Evolutionary conservation across 345 rosid genomes (phyloP), one percentile per base, ranked within the genome.

Genomic region (Aethionema arabicum): DNA sequence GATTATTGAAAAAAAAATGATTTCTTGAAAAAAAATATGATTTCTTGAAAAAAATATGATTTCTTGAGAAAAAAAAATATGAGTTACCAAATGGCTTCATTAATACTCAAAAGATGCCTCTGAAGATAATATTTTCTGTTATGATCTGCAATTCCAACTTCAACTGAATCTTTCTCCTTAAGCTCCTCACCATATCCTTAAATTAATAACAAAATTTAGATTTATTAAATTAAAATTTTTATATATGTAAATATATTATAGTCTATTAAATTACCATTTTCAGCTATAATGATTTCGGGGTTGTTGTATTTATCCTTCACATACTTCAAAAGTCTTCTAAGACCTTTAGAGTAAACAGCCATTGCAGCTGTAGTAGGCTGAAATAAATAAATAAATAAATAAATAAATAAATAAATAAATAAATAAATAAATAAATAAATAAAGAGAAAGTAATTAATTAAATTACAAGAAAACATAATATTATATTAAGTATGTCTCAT

Each of bases 221-320:
- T 1, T 6, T 4, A 41, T 7, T 41, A 41, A 41, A 7, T 41
- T 9, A 8, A 4, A 41, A 35, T 35, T 35, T 35, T 35, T 35
- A 3, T 8, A 1, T 9, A 6, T 41, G n/a, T 37, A 41, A 41
- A 43, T 11, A 43, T 43, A 43, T 1, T 3, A 43, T 43, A 11
- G 11, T 6, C 10, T 43, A n/a, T 2, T 11, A 11, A 11, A 2
- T 43, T 43, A 43, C 72, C 36, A 78, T 78, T 6, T 46, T 21
- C 27, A 2, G 27, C 27, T 1, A 21, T 21, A 21, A 21, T 21
- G 2, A 21, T 21, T 21, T 21, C 32, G 4, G 82, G 74, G 7
- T 65, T 65, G 0, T 67, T 55, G 56, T 74, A 78, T 12, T 36
- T 38, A n/a, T 45, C 58, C 33, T 74, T 71, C 8, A 64, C 56